Conservation (phyloP, 768 basidiomycete species). For the Rhodotorula taiwanensis region DNA sequence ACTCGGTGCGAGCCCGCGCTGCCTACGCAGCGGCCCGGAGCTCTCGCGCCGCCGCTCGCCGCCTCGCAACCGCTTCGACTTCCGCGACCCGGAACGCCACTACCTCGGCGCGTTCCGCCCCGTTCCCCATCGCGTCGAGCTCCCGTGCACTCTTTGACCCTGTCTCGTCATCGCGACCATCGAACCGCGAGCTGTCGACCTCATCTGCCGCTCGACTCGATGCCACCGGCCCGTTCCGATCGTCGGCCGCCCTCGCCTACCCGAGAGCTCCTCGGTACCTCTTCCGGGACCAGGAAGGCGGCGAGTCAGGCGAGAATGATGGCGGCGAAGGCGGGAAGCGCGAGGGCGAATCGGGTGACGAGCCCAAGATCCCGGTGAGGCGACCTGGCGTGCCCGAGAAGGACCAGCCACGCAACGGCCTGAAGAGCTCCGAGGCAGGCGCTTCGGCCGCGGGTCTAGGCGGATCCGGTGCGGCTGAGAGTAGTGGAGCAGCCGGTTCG, state of each 20-base stretch:
- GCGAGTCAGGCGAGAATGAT: not conserved
- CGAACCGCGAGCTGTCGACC: not conserved
- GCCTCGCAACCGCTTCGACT: not conserved
- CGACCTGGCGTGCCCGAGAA: slow-evolving; percentile 1
- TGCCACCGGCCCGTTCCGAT: not conserved
- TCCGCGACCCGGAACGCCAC: not conserved
- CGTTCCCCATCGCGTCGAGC: not conserved
- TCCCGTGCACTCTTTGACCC: not conserved
- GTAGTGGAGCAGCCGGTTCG: not conserved
- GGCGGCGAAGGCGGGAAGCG: not conserved
- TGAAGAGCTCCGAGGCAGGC: not conserved
- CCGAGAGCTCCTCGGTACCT: not conserved
- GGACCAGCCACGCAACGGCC: not conserved
- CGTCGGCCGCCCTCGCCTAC: not conserved
- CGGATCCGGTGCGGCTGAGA: not conserved
- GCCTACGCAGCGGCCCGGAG: not conserved
- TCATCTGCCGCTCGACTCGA: not conserved
- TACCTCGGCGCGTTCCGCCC: not conserved
- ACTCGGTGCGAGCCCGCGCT: not conserved
- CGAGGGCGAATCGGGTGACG: not conserved
- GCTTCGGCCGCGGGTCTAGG: not conserved
- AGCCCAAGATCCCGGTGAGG: not conserved
- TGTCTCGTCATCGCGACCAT: not conserved
- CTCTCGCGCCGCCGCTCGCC: not conserved
- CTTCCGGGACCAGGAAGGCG: not conserved